A percentile compares a stretch with the other conserved stretches of the same genome.
These are phyloP conservation scores for Baorangia bicolor DNA, from an alignment of 768 basidiomycete genomes.

Conservation along the genomic window DNA sequence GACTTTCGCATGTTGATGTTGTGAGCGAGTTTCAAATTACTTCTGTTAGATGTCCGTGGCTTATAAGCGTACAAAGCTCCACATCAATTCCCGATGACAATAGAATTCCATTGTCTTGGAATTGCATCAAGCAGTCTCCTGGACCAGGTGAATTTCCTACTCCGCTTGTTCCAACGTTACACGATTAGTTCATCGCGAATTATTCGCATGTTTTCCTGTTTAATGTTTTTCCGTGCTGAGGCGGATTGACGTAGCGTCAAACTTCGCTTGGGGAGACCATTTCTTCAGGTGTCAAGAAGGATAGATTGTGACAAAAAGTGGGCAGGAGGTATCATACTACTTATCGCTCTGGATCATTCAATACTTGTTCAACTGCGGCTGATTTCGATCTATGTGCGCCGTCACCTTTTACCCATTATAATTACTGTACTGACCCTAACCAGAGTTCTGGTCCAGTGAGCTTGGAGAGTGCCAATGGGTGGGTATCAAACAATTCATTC, in stretches of 20 bases:
- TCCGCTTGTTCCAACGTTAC: not conserved
- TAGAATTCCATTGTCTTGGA: not conserved
- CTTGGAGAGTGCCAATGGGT: not conserved
- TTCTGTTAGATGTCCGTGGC: not conserved
- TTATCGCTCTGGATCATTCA: not conserved
- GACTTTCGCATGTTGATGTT: conserved; percentile 14
- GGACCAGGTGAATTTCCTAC: not conserved
- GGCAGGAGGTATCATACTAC: too few species aligned
- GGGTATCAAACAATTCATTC: not conserved
- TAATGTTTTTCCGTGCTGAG: not conserved
- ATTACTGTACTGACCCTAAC: not conserved
- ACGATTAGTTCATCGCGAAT: not conserved
- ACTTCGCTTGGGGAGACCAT: too few species aligned
- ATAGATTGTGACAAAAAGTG: not conserved
- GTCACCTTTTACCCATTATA: not conserved
- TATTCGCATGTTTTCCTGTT: too few species aligned
- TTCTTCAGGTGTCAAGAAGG: too few species aligned
- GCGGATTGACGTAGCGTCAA: not conserved
- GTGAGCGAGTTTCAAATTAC: not conserved
- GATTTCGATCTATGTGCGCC: not conserved
- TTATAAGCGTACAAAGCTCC: not conserved
- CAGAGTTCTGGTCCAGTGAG: not conserved
- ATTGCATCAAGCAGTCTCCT: not conserved
- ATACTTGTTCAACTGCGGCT: too few species aligned
- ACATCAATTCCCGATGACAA: not conserved